Base-by-base conservation (phyloP, 495 filamentous ascomycete species). In the Mycothermus thermophilus region DNA sequence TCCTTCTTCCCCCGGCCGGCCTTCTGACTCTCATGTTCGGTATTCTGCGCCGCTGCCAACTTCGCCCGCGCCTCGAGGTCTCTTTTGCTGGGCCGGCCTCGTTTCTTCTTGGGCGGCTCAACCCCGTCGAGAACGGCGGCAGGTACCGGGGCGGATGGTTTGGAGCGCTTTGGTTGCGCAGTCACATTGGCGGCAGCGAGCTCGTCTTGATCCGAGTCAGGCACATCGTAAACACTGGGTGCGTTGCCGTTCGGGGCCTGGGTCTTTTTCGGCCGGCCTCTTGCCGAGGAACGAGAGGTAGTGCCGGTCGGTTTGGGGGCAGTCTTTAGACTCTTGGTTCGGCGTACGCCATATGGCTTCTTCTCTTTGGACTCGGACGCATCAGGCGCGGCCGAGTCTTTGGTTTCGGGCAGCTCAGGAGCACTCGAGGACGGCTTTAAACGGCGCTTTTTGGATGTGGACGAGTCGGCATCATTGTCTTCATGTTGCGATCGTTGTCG, bases 141-240 rank as follows among this genome's bases (percentile, higher is more conserved):
- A 19, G 13, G 22, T 1, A 18, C 13, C 10, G 37, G 14, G n/a
- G 14, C 13, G 31, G 18, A 6, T 11, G 15, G 15, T 42, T 40
- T 20, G 6, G 11, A 17, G 12, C 20, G 22, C 12, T 23, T 14
- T 5, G 27, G 12, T 8, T 15, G 34, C 9, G 25, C 14, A 11
- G 27, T 29, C 0, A 34, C 32, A 5, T 17, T 24, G 5, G 36
- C 18, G 1, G 34, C n/a, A n/a, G 5, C 34, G 18, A 54, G 22
- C 28, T 64, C 61, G 28, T 55, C 52, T 24, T 54, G 55, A 8
- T 40, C 56, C 2, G 61, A 62, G 35, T 64, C 59, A 0, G 55
- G 60, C 4, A 63, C 47, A 9, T 64, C 59, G 42, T 65, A 65
- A 16, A 62, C 30, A 17, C 43, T 57, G 8, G 18, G 34, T 9